A percentile compares a stretch with the other conserved stretches of the same genome.
These are phyloP conservation scores for Orbilia blumenaviensis DNA, from an alignment of 2,329 filamentous ascomycete species.

Conservation along the genomic window DNA sequence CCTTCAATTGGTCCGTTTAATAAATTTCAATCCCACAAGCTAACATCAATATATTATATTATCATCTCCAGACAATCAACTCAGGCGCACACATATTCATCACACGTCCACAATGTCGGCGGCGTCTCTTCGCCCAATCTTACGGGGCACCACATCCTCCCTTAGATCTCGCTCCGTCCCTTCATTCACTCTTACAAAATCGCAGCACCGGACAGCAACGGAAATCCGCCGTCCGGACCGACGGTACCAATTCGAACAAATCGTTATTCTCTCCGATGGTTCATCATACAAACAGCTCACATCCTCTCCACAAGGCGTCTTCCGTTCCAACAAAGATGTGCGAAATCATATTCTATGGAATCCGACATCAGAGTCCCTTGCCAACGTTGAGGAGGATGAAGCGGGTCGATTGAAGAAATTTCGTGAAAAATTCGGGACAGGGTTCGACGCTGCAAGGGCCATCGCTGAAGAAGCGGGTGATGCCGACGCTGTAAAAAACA, in stretches of 20 bases:
- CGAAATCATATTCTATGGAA: slow-evolving; percentile 93
- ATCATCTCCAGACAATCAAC: no score
- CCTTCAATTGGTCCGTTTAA: slow-evolving; percentile 12
- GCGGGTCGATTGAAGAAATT: slow-evolving; percentile 89
- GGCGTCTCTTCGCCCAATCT: slow-evolving; percentile 52
- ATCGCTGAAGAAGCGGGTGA: slow-evolving; percentile 38
- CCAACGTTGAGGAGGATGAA: slow-evolving; percentile 93
- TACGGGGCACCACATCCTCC: slow-evolving; percentile 42
- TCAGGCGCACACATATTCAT: not conserved
- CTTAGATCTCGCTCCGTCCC: slow-evolving; percentile 8
- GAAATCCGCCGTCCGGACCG: slow-evolving; percentile 87
- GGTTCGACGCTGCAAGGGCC: slow-evolving; percentile 72
- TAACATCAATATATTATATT: no score
- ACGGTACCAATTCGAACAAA: slow-evolving; percentile 96
- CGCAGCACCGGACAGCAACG: slow-evolving; percentile 73
- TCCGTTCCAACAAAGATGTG: slow-evolving; percentile 77
- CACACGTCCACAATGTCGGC: slow-evolving; percentile 54
- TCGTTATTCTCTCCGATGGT: slow-evolving; percentile 91
- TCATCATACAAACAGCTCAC: slow-evolving; percentile 82
- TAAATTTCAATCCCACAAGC: not conserved
- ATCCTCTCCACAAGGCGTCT: slow-evolving; percentile 73
- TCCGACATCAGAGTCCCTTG: slow-evolving; percentile 78
- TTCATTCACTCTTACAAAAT: slow-evolving; percentile 66
- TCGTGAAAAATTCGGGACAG: slow-evolving; percentile 80
- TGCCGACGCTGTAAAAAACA: slow-evolving; percentile 7